phyloP scores from a whole-genome alignment of 1,284 basidiomycete species.

The Irpex sp. region DNA sequence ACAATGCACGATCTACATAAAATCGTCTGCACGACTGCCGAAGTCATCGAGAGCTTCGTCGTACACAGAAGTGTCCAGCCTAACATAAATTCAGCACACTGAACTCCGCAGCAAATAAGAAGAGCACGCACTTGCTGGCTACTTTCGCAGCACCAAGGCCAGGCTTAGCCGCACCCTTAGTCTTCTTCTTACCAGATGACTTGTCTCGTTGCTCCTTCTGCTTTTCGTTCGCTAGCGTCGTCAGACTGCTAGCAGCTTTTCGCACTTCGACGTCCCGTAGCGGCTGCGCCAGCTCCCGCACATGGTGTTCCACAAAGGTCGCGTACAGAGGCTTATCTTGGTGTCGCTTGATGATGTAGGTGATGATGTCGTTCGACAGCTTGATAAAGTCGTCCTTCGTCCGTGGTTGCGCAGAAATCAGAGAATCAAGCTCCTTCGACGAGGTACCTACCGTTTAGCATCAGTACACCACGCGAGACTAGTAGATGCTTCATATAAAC shows the following conservation, averaged over 20 bases:
- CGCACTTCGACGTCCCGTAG: constrained; percentile 87
- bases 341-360: constrained; percentile 72
- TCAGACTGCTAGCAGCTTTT: constrained; percentile 79
- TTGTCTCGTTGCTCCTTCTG: constrained; percentile 86
- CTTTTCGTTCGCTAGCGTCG: constrained; percentile 89
- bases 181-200: constrained; percentile 86
- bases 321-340: constrained; percentile 79
- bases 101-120: background rate
- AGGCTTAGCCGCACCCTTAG: constrained; percentile 69
- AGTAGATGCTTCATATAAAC: constrained; percentile 15
- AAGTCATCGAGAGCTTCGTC: constrained; percentile 87
- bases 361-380: constrained; percentile 70
- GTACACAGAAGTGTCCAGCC: constrained; percentile 76
- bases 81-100: constrained; percentile 26
- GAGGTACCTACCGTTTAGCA: constrained; percentile 48
- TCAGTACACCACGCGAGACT: background rate
- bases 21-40: constrained; percentile 63
- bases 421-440: constrained; percentile 62
- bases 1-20: constrained; percentile 52
- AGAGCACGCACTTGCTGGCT: constrained; percentile 51
- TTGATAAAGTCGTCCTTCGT: constrained; percentile 83
- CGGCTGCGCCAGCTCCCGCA: constrained; percentile 66
- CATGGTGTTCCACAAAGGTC: constrained; percentile 79
- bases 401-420: constrained; percentile 72
- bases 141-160: constrained; percentile 69